Base-by-base conservation (phyloP, 768 basidiomycete genomes). In the Macrolepiota dolichaula region DNA sequence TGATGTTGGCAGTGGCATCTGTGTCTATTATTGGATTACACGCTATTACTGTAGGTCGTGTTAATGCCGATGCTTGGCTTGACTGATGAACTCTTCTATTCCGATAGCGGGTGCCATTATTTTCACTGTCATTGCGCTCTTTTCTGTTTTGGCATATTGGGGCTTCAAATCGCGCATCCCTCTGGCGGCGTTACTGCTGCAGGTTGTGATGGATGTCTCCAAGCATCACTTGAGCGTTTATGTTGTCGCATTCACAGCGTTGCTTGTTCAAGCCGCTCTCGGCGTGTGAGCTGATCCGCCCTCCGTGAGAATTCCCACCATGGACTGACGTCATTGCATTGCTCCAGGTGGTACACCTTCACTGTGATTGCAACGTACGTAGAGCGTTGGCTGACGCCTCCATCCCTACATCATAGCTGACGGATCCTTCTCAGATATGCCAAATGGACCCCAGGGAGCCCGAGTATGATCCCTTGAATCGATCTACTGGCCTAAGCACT, bases 211-310 rank as follows among this genome's bases (percentile, higher is more conserved):
- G 80, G 92, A 94, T 65, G 81, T 94, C 22, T 83, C 90, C 44
- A 93, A 92, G 67, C 90, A 92, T 68, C 91, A 94, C 70, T 84
- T 80, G 58, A 85, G 85, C 55, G 91, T 94, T 22, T 94, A 90
- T 68, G 76, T 83, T n/a, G 89, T 93, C 12, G 88, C 87, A 0
- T 84, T 94, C 65, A 66, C 78, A 44, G 85, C 90, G 2, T 75
- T 94, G n/a, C 66, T 92, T 52, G 52, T 91, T 2, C 89, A 94
- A 67, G 85, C 91, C 2, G 84, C 81, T 2, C 69, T 91, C 49
- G 84, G 85, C 46, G 85, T 91, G 83, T 89, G 72, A 68, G 85
- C 29, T 77, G 22, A 12, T 44, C 13, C 1, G 11, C 25, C 13
- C 12, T 25, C 32, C 46, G 29, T 37, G 12, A 24, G 29, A 5